phyloP scores from a whole-genome alignment of 1,284 basidiomycete species.

The Pseudozyma pruni region DNA sequence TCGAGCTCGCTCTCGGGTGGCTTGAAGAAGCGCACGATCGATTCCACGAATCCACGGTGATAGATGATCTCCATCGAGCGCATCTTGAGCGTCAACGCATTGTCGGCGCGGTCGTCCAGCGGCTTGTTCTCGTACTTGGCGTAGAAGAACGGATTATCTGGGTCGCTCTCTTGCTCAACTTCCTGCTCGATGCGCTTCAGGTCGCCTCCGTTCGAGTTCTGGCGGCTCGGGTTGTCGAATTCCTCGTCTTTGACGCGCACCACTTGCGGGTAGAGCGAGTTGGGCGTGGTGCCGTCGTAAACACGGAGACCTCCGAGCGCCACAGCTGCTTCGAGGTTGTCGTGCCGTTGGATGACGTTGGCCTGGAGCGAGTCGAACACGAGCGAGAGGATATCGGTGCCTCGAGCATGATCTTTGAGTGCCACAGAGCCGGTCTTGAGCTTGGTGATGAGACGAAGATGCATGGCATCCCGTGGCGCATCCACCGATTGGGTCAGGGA shows the following conservation, averaged over 20 bases:
- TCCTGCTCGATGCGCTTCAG: constrained; percentile 61
- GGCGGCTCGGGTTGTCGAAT: constrained; percentile 38
- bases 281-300: constrained; percentile 86
- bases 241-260: constrained; percentile 83
- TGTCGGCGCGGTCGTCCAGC: constrained; percentile 91
- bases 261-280: constrained; percentile 88
- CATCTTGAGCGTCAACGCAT: constrained; percentile 87
- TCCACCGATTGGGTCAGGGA: constrained; percentile 57
- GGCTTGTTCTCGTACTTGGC: constrained; percentile 94
- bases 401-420: constrained; percentile 55
- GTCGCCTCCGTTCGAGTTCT: constrained; percentile 43
- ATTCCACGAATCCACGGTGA: constrained; percentile 92
- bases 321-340: constrained; percentile 84
- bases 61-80: constrained; percentile 98
- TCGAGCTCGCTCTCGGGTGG: constrained; percentile 95
- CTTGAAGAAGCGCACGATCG: constrained; percentile 89
- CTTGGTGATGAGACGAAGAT: constrained; percentile 77
- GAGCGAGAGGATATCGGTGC: constrained; percentile 81
- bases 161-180: constrained; percentile 62
- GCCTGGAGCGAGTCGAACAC: constrained; percentile 90
- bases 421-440: constrained; percentile 63
- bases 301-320: constrained; percentile 89
- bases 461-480: constrained; percentile 82
- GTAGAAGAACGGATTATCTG: constrained; percentile 85
- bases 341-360: constrained; percentile 83